phyloP scores from a whole-genome alignment of 1,284 basidiomycete genomes.

The Sporisorium scitamineum region DNA sequence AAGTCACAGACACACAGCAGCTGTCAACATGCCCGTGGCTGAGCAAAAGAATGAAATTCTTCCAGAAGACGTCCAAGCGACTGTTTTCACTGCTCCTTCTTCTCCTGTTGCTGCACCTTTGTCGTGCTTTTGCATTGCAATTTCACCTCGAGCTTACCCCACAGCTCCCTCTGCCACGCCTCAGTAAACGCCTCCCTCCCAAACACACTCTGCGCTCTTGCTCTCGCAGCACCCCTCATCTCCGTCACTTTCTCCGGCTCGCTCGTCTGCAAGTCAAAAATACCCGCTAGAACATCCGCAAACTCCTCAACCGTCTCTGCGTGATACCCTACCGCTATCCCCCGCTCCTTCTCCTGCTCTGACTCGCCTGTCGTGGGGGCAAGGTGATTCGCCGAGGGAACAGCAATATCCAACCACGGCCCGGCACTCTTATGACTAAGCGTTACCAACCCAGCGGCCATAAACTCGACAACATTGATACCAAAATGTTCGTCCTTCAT shows the following conservation, averaged over 20 bases:
- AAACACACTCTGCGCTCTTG: constrained; percentile 42
- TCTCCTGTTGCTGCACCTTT: not conserved
- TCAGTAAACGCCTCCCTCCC: constrained; percentile 39
- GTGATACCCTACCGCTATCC: constrained; percentile 18
- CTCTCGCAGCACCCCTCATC: constrained; percentile 72
- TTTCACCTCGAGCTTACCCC: constrained; percentile 20
- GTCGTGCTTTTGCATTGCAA: not conserved
- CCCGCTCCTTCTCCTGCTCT: not conserved
- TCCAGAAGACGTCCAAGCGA: not conserved
- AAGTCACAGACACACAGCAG: not conserved
- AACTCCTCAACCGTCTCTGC: constrained; percentile 79
- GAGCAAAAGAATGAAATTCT: not conserved
- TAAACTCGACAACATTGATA: constrained; percentile 97
- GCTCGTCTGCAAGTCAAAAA: constrained; percentile 75
- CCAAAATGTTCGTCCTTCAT: constrained; percentile 99
- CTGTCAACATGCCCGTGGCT: not conserved
- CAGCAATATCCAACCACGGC: constrained; percentile 89
- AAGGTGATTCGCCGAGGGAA: constrained; percentile 65
- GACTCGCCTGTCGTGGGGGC: not conserved
- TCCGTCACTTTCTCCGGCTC: constrained; percentile 70
- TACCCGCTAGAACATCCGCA: constrained; percentile 77
- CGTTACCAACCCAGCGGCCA: constrained; percentile 92
- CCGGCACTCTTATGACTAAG: constrained; percentile 93
- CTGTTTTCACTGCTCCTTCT: constrained; percentile 6
- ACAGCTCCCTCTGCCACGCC: constrained; percentile 39